Evolutionary conservation across 352 stramenopile genomes (phyloP).

Genomic region (Phytophthora pluvialis): DNA sequence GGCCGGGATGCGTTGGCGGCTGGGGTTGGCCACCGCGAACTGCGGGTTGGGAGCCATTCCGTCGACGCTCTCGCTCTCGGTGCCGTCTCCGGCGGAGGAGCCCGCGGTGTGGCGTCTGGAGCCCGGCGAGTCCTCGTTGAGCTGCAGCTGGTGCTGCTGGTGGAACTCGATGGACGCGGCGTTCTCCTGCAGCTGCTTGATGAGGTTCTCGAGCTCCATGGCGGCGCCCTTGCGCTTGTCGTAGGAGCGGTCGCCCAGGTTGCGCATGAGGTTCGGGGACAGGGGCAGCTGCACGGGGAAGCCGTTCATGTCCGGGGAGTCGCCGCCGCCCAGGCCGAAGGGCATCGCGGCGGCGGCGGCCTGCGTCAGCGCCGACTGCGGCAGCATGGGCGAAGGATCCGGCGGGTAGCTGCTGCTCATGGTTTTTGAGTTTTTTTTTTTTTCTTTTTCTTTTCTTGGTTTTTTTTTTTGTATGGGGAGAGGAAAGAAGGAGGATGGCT

Average conservation of each 20-base stretch:
- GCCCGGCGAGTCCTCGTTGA: slow-evolving; percentile 25
- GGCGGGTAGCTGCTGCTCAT: slow-evolving; percentile 41
- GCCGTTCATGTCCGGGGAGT: slow-evolving; percentile 31
- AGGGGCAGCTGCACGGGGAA: slow-evolving; percentile 74
- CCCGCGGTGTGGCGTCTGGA: slow-evolving; percentile 19
- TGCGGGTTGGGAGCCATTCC: neutral
- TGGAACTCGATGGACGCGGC: slow-evolving; percentile 81
- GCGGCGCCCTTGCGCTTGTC: slow-evolving; percentile 99
- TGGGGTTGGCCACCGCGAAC: slow-evolving; percentile 49
- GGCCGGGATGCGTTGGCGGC: slow-evolving; percentile 86
- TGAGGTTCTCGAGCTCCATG: slow-evolving; percentile 98
- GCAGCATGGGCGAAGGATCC: slow-evolving; percentile 52
- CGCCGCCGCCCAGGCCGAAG: slow-evolving; percentile 40
- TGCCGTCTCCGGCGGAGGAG: slow-evolving; percentile 7
- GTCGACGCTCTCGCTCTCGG: slow-evolving; percentile 39
- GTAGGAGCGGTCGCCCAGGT: slow-evolving; percentile 97
- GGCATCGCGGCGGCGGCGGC: slow-evolving; percentile 53
- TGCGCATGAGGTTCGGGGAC: slow-evolving; percentile 81
- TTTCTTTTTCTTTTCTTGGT: too few species aligned
- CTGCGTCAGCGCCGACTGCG: slow-evolving; percentile 64
- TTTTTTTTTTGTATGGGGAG: too few species aligned
- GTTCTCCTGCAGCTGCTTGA: slow-evolving; percentile 97
- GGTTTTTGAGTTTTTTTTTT: neutral
- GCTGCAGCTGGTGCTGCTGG: slow-evolving; percentile 57
- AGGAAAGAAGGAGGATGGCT: slow-evolving; percentile 4